Conservation (phyloP, 192 early-diverging fungal genomes). For the Coemansia sp. region DNA sequence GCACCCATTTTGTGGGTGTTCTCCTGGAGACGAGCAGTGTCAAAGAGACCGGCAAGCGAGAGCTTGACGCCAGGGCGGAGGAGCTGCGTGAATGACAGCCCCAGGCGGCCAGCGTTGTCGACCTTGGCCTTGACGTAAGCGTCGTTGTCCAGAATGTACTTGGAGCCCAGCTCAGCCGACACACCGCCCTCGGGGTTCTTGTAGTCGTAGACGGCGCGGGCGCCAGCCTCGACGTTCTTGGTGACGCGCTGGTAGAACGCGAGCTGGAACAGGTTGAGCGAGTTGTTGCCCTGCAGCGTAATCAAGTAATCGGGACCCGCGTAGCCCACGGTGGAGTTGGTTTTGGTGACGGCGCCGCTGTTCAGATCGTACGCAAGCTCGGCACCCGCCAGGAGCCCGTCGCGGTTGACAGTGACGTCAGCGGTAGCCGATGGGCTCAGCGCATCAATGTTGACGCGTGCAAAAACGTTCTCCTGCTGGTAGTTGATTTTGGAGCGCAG, state of each 20-base stretch:
- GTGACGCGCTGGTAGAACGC: conserved; percentile 98
- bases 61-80: conserved; percentile 95
- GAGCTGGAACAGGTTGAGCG: conserved; percentile 82
- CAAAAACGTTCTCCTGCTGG: conserved; percentile 94
- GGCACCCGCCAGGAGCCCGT: conserved; percentile 89
- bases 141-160: conserved; percentile 84
- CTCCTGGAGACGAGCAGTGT: conserved; percentile 90
- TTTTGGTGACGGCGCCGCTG: conserved; percentile 84
- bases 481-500: conserved; percentile 73
- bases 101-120: conserved; percentile 80
- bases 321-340: conserved; percentile 87
- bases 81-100: conserved; percentile 90
- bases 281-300: conserved; percentile 88
- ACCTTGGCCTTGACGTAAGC: conserved; percentile 91
- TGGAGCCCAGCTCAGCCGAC: conserved; percentile 89
- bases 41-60: conserved; percentile 86
- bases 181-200: conserved; percentile 70
- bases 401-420: conserved; percentile 82
- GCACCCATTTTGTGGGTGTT: conserved; percentile 95
- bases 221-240: conserved; percentile 90
- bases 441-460: conserved; percentile 84
- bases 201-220: conserved; percentile 88
- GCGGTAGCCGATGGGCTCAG: conserved; percentile 90
- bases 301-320: conserved; percentile 83
- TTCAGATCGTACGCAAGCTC: conserved; percentile 93